Evolutionary conservation across 2,329 filamentous ascomycete species (phyloP).

Genomic region (Sclerotiophoma versabilis): DNA sequence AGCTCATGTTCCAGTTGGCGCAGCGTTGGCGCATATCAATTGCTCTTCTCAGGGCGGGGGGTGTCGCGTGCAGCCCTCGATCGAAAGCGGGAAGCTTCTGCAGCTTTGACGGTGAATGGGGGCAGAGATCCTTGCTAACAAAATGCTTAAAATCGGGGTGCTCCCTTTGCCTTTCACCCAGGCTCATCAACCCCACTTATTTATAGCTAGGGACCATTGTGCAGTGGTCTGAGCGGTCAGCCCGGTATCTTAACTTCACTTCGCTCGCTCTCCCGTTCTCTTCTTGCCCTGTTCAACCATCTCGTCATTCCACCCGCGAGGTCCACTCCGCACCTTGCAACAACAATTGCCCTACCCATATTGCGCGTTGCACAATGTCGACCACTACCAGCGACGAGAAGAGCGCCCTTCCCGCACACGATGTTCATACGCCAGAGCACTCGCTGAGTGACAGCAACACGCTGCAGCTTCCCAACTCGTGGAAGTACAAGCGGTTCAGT

Average conservation of each 20-base stretch:
- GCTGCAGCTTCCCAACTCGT: conserved; percentile 51
- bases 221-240: conserved; percentile 16
- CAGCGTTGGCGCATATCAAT: conserved; percentile 8
- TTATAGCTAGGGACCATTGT: conserved; percentile 14
- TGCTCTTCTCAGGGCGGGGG: conserved; percentile 23
- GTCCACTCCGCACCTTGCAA: conserved; percentile 7
- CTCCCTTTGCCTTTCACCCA: conserved; percentile 9
- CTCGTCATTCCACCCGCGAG: conserved; percentile 4
- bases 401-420: conserved; percentile 26
- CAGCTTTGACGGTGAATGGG: conserved; percentile 21
- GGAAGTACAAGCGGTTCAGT: conserved; percentile 56
- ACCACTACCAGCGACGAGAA: conserved; percentile 33
- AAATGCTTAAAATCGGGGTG: conserved; percentile 6
- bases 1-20: conserved; percentile 10
- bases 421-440: conserved; percentile 39
- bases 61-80: conserved; percentile 41
- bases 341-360: neutral
- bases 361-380: conserved; percentile 32
- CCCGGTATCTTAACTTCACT: conserved; percentile 16
- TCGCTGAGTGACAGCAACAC: conserved; percentile 42
- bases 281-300: conserved; percentile 6
- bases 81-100: conserved; percentile 14
- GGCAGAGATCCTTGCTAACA: conserved; percentile 9
- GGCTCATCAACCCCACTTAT: conserved; percentile 5
- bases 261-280: conserved; percentile 10